Evolutionary conservation across 805 yeast species (phyloP).

Genomic region (Ogataea minuta): DNA sequence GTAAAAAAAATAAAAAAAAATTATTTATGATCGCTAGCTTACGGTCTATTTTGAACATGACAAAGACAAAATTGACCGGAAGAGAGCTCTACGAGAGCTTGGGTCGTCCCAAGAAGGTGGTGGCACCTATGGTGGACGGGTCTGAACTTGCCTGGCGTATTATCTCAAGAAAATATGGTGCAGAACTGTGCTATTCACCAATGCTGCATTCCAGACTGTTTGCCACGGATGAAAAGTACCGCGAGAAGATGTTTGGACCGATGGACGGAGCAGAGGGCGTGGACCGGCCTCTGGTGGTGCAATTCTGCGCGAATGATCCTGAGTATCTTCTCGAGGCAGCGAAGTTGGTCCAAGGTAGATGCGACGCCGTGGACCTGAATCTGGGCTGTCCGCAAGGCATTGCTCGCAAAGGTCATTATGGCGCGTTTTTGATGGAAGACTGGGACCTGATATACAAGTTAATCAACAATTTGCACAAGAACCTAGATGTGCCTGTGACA

Average conservation of each 20-base stretch:
- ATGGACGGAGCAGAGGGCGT: slow-evolving; percentile 65
- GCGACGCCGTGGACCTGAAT: slow-evolving; percentile 95
- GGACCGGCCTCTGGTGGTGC: slow-evolving; percentile 89
- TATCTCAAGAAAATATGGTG: slow-evolving; percentile 83
- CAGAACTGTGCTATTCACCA: slow-evolving; percentile 92
- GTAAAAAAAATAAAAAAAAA: slow-evolving; percentile 3
- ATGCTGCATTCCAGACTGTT: slow-evolving; percentile 93
- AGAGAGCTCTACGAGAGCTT: slow-evolving; percentile 66
- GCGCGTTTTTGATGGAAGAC: slow-evolving; percentile 95
- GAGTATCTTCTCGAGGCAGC: slow-evolving; percentile 83
- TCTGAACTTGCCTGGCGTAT: slow-evolving; percentile 95
- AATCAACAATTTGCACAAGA: slow-evolving; percentile 69
- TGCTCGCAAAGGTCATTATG: slow-evolving; percentile 92
- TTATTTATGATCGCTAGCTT: slow-evolving; percentile 3
- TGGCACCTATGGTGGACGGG: slow-evolving; percentile 99
- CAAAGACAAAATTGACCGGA: slow-evolving; percentile 44
- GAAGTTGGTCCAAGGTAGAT: slow-evolving; percentile 67
- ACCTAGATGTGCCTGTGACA: slow-evolving; percentile 84
- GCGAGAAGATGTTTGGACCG: slow-evolving; percentile 68
- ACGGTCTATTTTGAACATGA: slow-evolving; percentile 7
- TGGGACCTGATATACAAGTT: slow-evolving; percentile 79
- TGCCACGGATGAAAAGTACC: slow-evolving; percentile 78
- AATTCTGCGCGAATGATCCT: slow-evolving; percentile 96
- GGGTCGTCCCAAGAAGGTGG: slow-evolving; percentile 77
- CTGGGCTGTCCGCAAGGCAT: slow-evolving; percentile 98